Base-by-base conservation (phyloP, 1,139 yeast species). In the Pneumocystis wakefieldiae region DNA sequence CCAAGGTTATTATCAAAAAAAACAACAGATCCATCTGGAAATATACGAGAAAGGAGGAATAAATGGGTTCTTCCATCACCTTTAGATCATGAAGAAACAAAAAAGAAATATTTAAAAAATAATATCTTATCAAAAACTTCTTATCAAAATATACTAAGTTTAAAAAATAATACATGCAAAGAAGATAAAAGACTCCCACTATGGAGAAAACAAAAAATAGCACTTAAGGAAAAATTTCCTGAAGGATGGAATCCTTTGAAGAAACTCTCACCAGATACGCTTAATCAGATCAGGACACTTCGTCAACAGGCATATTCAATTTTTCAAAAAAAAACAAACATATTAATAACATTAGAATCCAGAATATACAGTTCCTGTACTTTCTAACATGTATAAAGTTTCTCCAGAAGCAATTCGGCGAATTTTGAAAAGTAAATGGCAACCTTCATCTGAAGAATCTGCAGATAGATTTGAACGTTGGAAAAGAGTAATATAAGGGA, bases 401-500 rank as follows among this genome's bases (percentile, higher is more conserved):
- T 86, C 95, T 0, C 94, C 95, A 0, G 95, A 90, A 68, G 88
- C 94, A 0, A 81, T 90, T 1, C 76, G 96, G 65, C 79, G 96
- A 66, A 88, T 91, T 12, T 73, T 91, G 66, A 84, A 81, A 70
- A 84, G 95, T 6, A 81, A 79, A 53, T 91, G 96, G 95, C 75
- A 74, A 28, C 96, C 96, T 1, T 74, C 73, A 1, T 80, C 76
- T 1, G 78, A 76, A 3, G 85, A 83, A 61, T 83, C 80, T 63
- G 64, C 68, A 62, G 78, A 75, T 12, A 71, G 73, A 17, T 68
- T 84, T 24, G 75, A 75, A 37, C 76, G 90, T 65, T 83, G 85
- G 80, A 75, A 73, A 58, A 76, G 75, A 59, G 74, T 85, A 69
- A 81, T 81, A 32, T 73, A 68, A 24, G 67, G 73, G 17, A 71